Conservation (phyloP, 2,329 filamentous ascomycete genomes). For the Lasiodiplodia theobromae region DNA sequence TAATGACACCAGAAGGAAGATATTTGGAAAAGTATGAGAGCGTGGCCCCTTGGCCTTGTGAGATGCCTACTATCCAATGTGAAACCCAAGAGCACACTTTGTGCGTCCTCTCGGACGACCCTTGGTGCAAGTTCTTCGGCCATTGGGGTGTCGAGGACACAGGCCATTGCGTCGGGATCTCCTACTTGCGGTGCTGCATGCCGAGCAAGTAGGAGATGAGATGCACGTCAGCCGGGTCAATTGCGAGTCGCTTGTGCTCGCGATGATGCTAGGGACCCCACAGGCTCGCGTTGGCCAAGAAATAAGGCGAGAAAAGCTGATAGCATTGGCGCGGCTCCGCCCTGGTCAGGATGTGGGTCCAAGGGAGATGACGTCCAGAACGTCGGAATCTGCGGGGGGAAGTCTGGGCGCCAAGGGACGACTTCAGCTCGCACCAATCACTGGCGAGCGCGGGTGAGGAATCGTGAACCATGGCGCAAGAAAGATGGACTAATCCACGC, state of each 20-base stretch:
- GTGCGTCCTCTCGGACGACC: too few species aligned
- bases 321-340: conserved; percentile 44
- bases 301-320: conserved; percentile 38
- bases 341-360: conserved; percentile 46
- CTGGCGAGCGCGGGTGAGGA: conserved; percentile 38
- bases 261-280: conserved; percentile 34
- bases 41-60: background rate
- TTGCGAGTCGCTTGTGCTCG: background rate
- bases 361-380: conserved; percentile 46
- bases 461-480: conserved; percentile 50
- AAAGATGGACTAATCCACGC: conserved; percentile 49
- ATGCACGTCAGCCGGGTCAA: too few species aligned
- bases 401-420: conserved; percentile 42
- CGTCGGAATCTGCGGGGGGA: conserved; percentile 41
- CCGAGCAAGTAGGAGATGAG: too few species aligned
- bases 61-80: too few species aligned
- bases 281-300: conserved; percentile 35
- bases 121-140: too few species aligned
- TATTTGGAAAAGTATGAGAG: background rate
- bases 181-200: too few species aligned
- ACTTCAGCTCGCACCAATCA: conserved; percentile 40
- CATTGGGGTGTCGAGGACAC: too few species aligned
- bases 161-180: too few species aligned
- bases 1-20: background rate
- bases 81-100: too few species aligned